Evolutionary conservation across 371 early-diverging fungal genomes (phyloP).

Genomic region (Lichtheimia hyalospora): DNA sequence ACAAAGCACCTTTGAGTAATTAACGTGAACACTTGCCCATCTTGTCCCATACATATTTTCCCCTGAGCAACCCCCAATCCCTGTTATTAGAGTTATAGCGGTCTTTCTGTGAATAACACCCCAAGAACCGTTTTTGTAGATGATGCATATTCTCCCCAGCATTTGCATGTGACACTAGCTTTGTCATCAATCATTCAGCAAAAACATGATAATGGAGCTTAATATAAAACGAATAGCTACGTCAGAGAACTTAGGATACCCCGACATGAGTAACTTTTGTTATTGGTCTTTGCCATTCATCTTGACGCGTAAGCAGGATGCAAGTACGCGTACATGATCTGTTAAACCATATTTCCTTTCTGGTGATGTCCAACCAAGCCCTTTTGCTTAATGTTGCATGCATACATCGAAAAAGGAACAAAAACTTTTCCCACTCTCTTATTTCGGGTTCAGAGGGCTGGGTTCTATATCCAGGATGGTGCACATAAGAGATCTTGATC

Average conservation of each 20-base stretch:
- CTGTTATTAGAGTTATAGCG: too few species aligned
- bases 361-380: background rate
- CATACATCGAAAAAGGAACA: background rate
- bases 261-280: background rate
- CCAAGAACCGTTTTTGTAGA: too few species aligned
- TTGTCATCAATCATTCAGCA: too few species aligned
- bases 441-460: background rate
- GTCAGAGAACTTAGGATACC: background rate
- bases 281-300: background rate
- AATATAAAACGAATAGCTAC: too few species aligned
- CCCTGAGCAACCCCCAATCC: too few species aligned
- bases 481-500: background rate
- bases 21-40: too few species aligned
- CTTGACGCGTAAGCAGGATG: background rate
- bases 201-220: too few species aligned
- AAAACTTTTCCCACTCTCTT: slow-evolving; percentile 1
- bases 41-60: too few species aligned
- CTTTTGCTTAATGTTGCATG: background rate
- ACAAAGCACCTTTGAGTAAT: too few species aligned
- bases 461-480: background rate
- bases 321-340: background rate
- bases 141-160: too few species aligned
- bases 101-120: too few species aligned
- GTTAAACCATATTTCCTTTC: background rate
- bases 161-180: too few species aligned